Evolutionary conservation across 768 basidiomycete genomes (phyloP).

Genomic region (Lyophyllum decastes): DNA sequence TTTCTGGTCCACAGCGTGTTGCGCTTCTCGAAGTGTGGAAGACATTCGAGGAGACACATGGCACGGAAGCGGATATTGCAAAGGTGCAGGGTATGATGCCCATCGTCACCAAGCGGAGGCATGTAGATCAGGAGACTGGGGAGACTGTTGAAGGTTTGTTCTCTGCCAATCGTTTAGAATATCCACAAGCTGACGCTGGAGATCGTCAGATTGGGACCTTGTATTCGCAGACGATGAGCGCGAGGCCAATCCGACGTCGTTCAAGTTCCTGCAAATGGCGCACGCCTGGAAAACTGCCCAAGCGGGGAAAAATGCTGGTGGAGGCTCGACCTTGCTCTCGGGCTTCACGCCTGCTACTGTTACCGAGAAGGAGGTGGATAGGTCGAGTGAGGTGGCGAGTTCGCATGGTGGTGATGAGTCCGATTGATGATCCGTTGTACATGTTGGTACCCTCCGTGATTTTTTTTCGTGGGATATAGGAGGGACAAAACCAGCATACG

Average conservation of each 20-base stretch:
- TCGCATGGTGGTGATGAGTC: constrained; percentile 16
- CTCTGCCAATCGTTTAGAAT: background rate
- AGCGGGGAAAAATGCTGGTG: constrained; percentile 37
- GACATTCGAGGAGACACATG: constrained; percentile 83
- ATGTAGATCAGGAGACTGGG: constrained; percentile 83
- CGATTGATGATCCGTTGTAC: constrained; percentile 1
- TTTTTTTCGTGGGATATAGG: too few relatives aligned
- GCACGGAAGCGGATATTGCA: constrained; percentile 67
- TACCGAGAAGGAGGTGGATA: constrained; percentile 8
- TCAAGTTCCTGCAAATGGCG: constrained; percentile 96
- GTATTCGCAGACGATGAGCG: constrained; percentile 96
- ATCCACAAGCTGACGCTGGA: background rate
- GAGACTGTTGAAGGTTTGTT: constrained; percentile 81
- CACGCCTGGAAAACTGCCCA: constrained; percentile 82
- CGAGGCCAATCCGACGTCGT: constrained; percentile 88
- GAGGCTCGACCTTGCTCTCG: constrained; percentile 37
- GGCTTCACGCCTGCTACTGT: constrained; percentile 47
- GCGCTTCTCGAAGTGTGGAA: constrained; percentile 95
- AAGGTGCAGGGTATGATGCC: constrained; percentile 95
- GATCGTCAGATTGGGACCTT: constrained; percentile 80
- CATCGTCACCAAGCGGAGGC: constrained; percentile 80
- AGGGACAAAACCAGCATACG: too few relatives aligned
- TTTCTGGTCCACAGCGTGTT: constrained; percentile 64
- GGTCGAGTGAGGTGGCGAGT: constrained; percentile 16
- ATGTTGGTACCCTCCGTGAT: background rate